Conservation (phyloP, 306 rosid genomes). For the Quercus dentata region DNA sequence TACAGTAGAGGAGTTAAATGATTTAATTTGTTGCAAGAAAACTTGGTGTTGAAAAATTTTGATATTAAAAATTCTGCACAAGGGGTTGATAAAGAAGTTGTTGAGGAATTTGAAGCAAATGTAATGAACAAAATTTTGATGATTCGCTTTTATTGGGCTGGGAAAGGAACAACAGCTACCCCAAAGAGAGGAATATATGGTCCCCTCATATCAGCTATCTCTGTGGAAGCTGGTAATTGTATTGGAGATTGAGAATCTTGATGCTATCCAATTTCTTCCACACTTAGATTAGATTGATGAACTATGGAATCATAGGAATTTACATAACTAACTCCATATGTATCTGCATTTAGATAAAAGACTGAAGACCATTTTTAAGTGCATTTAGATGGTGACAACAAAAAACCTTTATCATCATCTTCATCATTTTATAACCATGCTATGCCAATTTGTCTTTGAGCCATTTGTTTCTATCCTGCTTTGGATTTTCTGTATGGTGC, state of each 20-base stretch:
- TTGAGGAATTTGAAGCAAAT: slow-evolving; percentile 22
- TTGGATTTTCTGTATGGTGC: no score
- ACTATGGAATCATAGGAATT: not conserved
- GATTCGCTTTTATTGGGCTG: slow-evolving; percentile 61
- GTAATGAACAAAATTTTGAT: slow-evolving; percentile 30
- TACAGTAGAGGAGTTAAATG: slow-evolving; percentile 6
- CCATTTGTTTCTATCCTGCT: no score
- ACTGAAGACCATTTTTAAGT: no score
- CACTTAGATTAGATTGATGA: not conserved
- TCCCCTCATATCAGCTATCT: slow-evolving; percentile 64
- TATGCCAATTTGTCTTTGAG: no score
- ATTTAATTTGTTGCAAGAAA: slow-evolving; percentile 28
- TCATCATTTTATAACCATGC: no score
- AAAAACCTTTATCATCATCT: no score
- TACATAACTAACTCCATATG: not conserved
- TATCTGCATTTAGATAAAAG: no score
- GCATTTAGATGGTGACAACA: no score
- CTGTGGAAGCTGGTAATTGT: slow-evolving; percentile 49
- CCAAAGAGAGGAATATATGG: slow-evolving; percentile 55
- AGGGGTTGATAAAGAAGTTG: slow-evolving; percentile 34
- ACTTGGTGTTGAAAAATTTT: slow-evolving; percentile 37
- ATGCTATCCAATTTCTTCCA: not conserved
- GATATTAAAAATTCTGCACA: slow-evolving; percentile 34
- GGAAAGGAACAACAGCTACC: slow-evolving; percentile 56
- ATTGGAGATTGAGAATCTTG: no score